Evolutionary conservation across 441 rosid species (phyloP), one percentile per base, ranked within the genome.

Genomic region (Corymbia citriodora): DNA sequence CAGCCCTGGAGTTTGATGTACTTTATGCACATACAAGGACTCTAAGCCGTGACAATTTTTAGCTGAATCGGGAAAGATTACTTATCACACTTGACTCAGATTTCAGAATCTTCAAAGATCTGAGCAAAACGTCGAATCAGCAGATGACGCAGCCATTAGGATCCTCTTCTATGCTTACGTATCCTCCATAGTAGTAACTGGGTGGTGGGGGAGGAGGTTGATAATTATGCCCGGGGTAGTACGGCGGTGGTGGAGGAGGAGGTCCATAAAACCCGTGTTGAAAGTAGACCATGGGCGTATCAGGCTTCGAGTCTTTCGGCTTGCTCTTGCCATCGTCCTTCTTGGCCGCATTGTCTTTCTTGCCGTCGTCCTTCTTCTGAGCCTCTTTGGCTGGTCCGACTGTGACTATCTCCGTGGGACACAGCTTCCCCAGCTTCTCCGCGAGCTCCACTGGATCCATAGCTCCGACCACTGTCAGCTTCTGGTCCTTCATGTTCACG

Each of bases 391-490:
- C 87, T 9, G 87, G 87, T 85, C 87, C 87, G 55, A 87, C 68
- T 45, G 27, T 25, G 49, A 87, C 72, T 17, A 87, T 33, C 14
- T 87, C 68, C 48, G 49, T 25, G 14, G 29, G 9, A 87, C 17
- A 54, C 65, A 33, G n/a, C 29, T 61, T 88, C 79, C 72, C 33
- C 89, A 87, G 54, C 65, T 55, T 57, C 65, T 9, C 45, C 33
- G 48, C 72, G 50, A 88, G n/a, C 25, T 4, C 8, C 16, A 31
- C 89, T 52, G 70, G 21, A 55, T 61, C 70, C 12, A 95, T 88
- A 48, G 92, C 94, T 74, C 97, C 97, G 12, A 90, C 92, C 31
- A 96, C 93, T 4, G 97, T 97, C 92, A 96, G 33, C 92, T 95
- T 96, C 90, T 90, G 91, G 61, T 96, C 95, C 92, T 96, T 95